Conservation (phyloP, 2,329 filamentous ascomycete species). For the Ophiostoma piceae region DNA sequence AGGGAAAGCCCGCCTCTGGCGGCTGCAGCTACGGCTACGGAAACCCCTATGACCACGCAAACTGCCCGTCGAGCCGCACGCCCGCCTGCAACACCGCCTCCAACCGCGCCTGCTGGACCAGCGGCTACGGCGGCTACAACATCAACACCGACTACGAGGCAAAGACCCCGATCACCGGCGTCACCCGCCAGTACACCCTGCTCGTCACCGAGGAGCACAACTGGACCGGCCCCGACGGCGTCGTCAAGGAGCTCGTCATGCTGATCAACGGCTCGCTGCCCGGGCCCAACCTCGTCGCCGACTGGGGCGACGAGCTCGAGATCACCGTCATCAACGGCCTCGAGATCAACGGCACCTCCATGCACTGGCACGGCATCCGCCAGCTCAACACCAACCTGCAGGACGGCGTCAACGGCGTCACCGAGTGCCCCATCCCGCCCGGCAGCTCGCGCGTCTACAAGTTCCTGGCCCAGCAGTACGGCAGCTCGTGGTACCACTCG, state of each 20-base stretch:
- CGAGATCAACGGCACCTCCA: conserved; percentile 29
- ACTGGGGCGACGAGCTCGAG: conserved; percentile 27
- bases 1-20: neutral
- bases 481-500: conserved; percentile 43
- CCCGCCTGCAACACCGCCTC: conserved; percentile 24
- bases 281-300: conserved; percentile 26
- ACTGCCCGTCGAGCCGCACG: conserved; percentile 5
- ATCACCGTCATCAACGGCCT: conserved; percentile 28
- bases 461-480: conserved; percentile 37
- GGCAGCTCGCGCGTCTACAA: conserved; percentile 37
- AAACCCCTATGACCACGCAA: neutral
- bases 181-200: conserved; percentile 26
- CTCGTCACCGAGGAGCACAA: conserved; percentile 23
- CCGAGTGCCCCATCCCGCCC: conserved; percentile 52
- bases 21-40: neutral
- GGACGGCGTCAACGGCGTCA: conserved; percentile 35
- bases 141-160: conserved; percentile 28
- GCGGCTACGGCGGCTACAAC: conserved; percentile 20
- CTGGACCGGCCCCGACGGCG: conserved; percentile 27
- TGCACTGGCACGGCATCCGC: conserved; percentile 38
- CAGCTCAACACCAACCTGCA: conserved; percentile 33
- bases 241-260: conserved; percentile 23
- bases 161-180: conserved; percentile 23
- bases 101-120: conserved; percentile 26
- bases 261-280: conserved; percentile 27